These are phyloP conservation scores for Mucor irregularis DNA, from an alignment of 371 early-diverging fungal species.

Conservation along the genomic window DNA sequence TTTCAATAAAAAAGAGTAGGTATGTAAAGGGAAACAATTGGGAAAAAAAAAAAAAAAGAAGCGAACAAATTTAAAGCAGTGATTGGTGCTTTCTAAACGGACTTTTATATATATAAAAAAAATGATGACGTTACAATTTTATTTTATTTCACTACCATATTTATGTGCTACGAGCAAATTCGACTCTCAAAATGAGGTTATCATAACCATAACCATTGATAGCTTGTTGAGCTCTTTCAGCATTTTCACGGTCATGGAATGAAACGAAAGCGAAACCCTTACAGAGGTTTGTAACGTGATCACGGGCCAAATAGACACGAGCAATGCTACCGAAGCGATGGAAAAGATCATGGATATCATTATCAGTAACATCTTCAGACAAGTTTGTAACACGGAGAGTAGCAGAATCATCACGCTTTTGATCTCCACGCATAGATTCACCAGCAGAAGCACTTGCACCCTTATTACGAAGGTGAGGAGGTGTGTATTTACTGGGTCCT, in stretches of 20 bases:
- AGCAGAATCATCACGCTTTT: constrained; percentile 78
- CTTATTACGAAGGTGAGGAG: constrained; percentile 77
- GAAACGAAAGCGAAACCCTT: constrained; percentile 97
- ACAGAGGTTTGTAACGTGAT: constrained; percentile 84
- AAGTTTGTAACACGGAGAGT: constrained; percentile 95
- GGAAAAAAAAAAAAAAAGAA: neutral
- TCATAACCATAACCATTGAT: constrained; percentile 94
- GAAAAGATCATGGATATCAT: constrained; percentile 89
- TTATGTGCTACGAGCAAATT: constrained; percentile 61
- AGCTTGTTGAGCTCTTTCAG: constrained; percentile 80
- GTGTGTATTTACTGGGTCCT: constrained; percentile 74
- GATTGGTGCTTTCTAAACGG: too few species aligned
- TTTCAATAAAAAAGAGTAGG: neutral
- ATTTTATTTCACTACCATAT: too few species aligned
- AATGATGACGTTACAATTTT: neutral
- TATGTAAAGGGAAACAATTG: neutral
- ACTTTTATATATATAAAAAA: neutral
- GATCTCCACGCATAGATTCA: constrained; percentile 51
- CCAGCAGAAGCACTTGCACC: constrained; percentile 41
- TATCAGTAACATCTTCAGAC: constrained; percentile 90
- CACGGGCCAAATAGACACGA: constrained; percentile 85
- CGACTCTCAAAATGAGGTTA: constrained; percentile 90
- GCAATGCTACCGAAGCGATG: constrained; percentile 79
- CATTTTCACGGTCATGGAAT: constrained; percentile 78
- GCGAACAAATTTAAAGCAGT: too few species aligned